Evolutionary conservation across 2,329 filamentous ascomycete genomes (phyloP).

Genomic region (Gaeumannomyces sp.): DNA sequence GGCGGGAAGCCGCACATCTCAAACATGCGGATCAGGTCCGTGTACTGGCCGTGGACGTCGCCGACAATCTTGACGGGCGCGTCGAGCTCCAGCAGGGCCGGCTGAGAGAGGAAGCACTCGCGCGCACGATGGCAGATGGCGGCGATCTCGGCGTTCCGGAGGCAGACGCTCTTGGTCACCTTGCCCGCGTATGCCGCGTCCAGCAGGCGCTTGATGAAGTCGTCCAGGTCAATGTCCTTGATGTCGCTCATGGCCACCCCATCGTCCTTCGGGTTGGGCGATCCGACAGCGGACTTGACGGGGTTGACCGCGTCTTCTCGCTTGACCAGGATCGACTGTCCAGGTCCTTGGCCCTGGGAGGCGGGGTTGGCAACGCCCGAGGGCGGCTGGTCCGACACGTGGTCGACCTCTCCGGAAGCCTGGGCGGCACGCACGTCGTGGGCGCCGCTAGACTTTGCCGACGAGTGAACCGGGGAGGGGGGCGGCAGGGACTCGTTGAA

Average conservation of each 20-base stretch:
- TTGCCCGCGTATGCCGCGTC: conserved; percentile 96
- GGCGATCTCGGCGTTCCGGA: conserved; percentile 96
- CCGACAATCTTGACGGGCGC: conserved; percentile 97
- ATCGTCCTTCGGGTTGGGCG: conserved; percentile 34
- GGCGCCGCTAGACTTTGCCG: conserved; percentile 64
- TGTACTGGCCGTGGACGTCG: conserved; percentile 95
- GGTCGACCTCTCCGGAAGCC: conserved; percentile 83
- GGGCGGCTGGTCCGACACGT: conserved; percentile 86
- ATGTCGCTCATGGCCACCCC: conserved; percentile 79
- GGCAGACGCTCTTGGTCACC: conserved; percentile 92
- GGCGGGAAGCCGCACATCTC: conserved; percentile 98
- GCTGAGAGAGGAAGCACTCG: conserved; percentile 86
- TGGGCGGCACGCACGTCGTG: conserved; percentile 77
- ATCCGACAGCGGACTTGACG: conserved; percentile 41
- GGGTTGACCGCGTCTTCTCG: conserved; percentile 66
- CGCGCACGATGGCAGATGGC: conserved; percentile 86
- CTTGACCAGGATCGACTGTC: conserved; percentile 85
- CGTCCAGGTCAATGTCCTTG: conserved; percentile 89
- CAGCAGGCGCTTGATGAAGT: conserved; percentile 90
- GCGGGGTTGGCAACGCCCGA: conserved; percentile 44
- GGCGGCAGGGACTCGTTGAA: conserved; percentile 54
- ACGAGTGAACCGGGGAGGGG: conserved; percentile 80
- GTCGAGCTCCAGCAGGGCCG: conserved; percentile 83
- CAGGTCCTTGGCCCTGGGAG: conserved; percentile 60
- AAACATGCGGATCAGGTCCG: conserved; percentile 91